Conservation (phyloP, 108 stramenopile species). For the Cyclotella baltica region DNA sequence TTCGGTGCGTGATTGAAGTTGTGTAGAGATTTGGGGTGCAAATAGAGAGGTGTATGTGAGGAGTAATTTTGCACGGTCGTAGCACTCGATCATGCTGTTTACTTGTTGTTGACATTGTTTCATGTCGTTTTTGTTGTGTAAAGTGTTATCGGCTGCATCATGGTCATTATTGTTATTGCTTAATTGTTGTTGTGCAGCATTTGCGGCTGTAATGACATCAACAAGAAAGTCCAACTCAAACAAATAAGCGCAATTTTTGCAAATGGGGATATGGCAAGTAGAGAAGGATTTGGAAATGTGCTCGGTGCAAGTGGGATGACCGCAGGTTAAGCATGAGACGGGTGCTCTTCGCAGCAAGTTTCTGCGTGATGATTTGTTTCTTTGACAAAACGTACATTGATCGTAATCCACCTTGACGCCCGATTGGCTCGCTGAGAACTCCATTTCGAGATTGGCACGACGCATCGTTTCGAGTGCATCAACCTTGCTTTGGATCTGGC, state of each 20-base stretch:
- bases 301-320: slow-evolving; percentile 42
- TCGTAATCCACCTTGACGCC: slow-evolving; percentile 23
- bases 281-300: slow-evolving; percentile 60
- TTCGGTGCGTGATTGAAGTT: slow-evolving; percentile 52
- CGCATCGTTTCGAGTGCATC: slow-evolving; percentile 69
- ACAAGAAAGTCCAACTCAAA: slow-evolving; percentile 75
- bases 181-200: too few species aligned
- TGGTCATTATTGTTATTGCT: too few species aligned
- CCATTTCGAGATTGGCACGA: slow-evolving; percentile 66
- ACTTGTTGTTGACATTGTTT: slow-evolving; percentile 43
- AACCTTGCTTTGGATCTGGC: slow-evolving; percentile 2
- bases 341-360: background rate
- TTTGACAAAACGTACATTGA: slow-evolving; percentile 44
- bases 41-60: slow-evolving; percentile 64
- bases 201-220: slow-evolving; percentile 39
- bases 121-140: background rate
- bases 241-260: slow-evolving; percentile 58
- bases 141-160: background rate
- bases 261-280: slow-evolving; percentile 59
- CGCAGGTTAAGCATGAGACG: background rate
- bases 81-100: slow-evolving; percentile 70
- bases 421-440: slow-evolving; percentile 29
- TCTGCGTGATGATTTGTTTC: slow-evolving; percentile 14
- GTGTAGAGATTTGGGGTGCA: slow-evolving; percentile 52
- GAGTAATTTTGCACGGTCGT: slow-evolving; percentile 67